Evolutionary conservation across 768 basidiomycete genomes (phyloP), one percentile per base, ranked within the genome.

Genomic region (Hericium coralloides): DNA sequence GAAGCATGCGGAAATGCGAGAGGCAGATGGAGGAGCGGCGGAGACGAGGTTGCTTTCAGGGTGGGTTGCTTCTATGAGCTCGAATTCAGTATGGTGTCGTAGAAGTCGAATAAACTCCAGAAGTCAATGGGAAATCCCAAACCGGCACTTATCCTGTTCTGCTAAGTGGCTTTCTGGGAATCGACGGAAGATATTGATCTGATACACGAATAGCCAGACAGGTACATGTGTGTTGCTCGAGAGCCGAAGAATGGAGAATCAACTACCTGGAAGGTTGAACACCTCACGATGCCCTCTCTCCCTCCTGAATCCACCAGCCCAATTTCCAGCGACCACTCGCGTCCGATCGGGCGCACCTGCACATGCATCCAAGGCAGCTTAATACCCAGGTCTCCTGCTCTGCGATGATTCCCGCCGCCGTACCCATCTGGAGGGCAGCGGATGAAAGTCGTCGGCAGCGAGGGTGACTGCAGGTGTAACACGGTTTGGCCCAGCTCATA

Each of bases 181-280:
- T 31, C 31, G 31, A 31, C 10, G 7, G 31, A 31, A 9, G 8
- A 31, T 31, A 31, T 31, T 1, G 7, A 31, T 8, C 26, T 31
- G 26, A 31, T 8, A 31, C 26, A 31, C 9, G 26, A 31, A 9
- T 31, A 31, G 31, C 31, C 31, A 31, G 31, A 31, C 4, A 31
- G n/a, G n/a, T n/a, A 31, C 7, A 31, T 31, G 7, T 9, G 10
- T 31, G 31, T 31, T 31, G 26, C 61, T 37, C 49, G 26, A 31
- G 18, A 55, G 8, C 31, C 31, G 15, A 57, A 56, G 56, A 39
- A 56, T 50, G 55, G 43, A 49, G 55, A 52, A 38, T 59, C 47
- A 22, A 57, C 43, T 60, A 92, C 89, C 85, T 91, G 89, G 61
- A 92, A 92, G 6, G 90, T 91, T 22, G 88, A 88, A 61, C 83